These are phyloP conservation scores for Talaromyces verruculosus DNA, from an alignment of 2,329 filamentous ascomycete species.

Conservation along the genomic window DNA sequence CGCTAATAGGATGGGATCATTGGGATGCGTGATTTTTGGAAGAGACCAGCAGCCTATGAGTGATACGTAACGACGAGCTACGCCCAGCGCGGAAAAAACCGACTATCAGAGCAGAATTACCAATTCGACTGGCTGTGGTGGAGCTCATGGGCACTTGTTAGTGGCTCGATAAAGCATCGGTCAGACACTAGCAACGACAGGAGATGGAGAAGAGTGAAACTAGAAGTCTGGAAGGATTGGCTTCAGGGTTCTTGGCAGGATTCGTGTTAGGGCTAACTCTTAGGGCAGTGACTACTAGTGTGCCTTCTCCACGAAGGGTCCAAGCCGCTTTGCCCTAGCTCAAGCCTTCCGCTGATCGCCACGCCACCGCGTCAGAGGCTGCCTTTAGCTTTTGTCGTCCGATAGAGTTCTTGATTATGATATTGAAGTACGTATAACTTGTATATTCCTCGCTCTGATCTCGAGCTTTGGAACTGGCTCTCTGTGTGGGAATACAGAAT, in stretches of 20 bases:
- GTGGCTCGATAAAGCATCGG: neutral
- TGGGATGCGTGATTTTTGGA: conserved; percentile 7
- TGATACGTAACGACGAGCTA: neutral
- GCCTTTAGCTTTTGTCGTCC: neutral
- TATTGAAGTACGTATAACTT: neutral
- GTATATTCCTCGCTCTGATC: neutral
- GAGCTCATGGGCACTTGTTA: neutral
- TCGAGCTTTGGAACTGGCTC: neutral
- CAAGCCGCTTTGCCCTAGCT: neutral
- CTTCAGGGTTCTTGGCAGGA: neutral
- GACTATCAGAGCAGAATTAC: neutral
- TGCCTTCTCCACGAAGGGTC: neutral
- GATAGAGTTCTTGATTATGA: neutral
- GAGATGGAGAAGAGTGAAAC: neutral
- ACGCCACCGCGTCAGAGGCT: conserved; percentile 15
- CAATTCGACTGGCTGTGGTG: neutral
- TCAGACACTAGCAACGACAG: neutral
- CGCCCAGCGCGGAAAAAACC: conserved; percentile 2
- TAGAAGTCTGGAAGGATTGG: neutral
- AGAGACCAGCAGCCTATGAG: neutral
- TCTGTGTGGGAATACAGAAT: neutral
- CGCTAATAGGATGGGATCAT: neutral
- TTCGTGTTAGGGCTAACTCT: conserved; percentile 8
- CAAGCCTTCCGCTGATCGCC: conserved; percentile 18
- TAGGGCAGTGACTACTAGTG: neutral